Evolutionary conservation across 768 basidiomycete genomes (phyloP).

Genomic region (Mrakia frigida): DNA sequence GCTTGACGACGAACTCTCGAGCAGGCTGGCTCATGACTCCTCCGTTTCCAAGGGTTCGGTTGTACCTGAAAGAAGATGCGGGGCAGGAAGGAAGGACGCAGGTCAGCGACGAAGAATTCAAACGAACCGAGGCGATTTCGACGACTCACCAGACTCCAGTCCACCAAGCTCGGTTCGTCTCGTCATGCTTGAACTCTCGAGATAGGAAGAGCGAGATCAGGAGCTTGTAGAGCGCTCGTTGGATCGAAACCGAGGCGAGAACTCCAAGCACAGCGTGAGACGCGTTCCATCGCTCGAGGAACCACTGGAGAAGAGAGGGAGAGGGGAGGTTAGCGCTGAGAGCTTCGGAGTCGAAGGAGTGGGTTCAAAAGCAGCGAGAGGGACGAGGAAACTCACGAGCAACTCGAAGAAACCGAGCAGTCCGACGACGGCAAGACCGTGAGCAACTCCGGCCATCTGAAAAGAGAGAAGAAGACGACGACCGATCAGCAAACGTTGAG

Average conservation of each 20-base stretch:
- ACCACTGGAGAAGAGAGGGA: slow-evolving; percentile 58
- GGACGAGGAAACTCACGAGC: slow-evolving; percentile 55
- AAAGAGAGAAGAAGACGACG: no score
- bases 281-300: slow-evolving; percentile 83
- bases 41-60: slow-evolving; percentile 79
- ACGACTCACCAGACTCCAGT: slow-evolving; percentile 64
- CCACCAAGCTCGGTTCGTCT: slow-evolving; percentile 99
- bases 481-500: no score
- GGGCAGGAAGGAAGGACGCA: background rate
- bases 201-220: slow-evolving; percentile 90
- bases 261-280: slow-evolving; percentile 91
- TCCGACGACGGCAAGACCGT: slow-evolving; percentile 72
- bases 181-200: slow-evolving; percentile 98
- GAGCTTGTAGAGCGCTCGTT: slow-evolving; percentile 87
- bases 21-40: slow-evolving; percentile 88
- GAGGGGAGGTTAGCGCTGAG: background rate
- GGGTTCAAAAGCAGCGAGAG: background rate
- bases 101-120: background rate
- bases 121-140: background rate
- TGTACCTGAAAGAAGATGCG: slow-evolving; percentile 50
- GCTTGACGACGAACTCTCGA: slow-evolving; percentile 95
- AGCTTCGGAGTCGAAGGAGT: no score
- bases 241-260: slow-evolving; percentile 78
- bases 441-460: slow-evolving; percentile 91
- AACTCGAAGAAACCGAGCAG: slow-evolving; percentile 89